These are phyloP conservation scores for Ustilago hordei DNA, from an alignment of 1,284 basidiomycete genomes.

Conservation along the genomic window DNA sequence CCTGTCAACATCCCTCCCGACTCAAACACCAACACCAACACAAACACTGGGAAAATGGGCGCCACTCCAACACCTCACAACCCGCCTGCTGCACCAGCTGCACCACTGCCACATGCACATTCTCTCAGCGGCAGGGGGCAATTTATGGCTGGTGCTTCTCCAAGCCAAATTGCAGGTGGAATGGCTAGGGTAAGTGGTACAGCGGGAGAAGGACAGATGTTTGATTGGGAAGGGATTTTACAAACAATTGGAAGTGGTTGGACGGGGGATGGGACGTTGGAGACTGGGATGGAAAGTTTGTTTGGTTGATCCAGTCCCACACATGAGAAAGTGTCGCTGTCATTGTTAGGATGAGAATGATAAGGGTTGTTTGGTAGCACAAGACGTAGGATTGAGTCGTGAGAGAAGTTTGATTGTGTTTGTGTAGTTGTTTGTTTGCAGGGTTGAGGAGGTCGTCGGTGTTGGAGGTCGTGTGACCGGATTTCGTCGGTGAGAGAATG, in stretches of 20 bases:
- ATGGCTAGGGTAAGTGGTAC: conserved; percentile 6
- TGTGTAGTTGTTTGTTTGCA: not conserved
- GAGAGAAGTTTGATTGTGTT: not conserved
- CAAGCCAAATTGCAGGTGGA: conserved; percentile 15
- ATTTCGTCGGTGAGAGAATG: conserved; percentile 19
- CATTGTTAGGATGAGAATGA: not conserved
- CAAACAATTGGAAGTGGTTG: conserved; percentile 51
- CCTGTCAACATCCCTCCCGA: conserved; percentile 14
- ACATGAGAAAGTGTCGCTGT: not conserved
- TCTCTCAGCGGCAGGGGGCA: conserved; percentile 11
- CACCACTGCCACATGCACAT: conserved; percentile 28
- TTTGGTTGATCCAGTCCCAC: conserved; percentile 22
- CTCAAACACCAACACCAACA: not conserved
- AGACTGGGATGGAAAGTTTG: conserved; percentile 49
- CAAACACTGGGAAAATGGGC: conserved; percentile 5
- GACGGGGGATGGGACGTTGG: conserved; percentile 48
- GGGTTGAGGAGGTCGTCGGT: not conserved
- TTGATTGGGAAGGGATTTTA: conserved; percentile 51
- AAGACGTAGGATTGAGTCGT: too few relatives aligned
- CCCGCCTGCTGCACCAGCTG: not conserved
- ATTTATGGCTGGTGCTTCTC: conserved; percentile 27
- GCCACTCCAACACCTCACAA: conserved; percentile 6
- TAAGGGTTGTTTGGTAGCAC: too few relatives aligned
- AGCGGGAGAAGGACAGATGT: conserved; percentile 30
- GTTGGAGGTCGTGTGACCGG: conserved; percentile 21